Conservation (phyloP, 148 eudicot genomes). For the Camellia granthamiana region DNA sequence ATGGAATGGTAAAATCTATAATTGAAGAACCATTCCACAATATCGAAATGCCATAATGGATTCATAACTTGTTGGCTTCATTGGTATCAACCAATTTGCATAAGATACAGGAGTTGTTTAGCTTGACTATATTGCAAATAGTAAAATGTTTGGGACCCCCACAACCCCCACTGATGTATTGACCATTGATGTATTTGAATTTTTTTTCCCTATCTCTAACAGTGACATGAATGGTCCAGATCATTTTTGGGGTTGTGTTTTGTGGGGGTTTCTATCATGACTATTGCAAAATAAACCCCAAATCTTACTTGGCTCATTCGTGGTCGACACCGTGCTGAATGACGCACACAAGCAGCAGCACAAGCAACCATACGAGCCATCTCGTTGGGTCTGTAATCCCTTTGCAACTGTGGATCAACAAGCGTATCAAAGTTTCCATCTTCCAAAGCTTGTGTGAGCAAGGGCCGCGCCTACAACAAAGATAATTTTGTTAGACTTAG, state of each 20-base stretch:
- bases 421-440: constrained; percentile 71
- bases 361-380: constrained; percentile 92
- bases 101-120: neutral
- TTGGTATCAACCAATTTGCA: too few species aligned
- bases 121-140: neutral
- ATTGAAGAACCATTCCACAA: too few species aligned
- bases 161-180: too few species aligned
- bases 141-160: too few species aligned
- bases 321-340: constrained; percentile 85
- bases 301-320: constrained; percentile 81
- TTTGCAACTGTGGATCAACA: constrained; percentile 55
- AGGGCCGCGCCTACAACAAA: constrained; percentile 82
- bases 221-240: too few species aligned
- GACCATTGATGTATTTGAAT: too few species aligned
- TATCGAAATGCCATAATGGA: too few species aligned
- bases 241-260: too few species aligned
- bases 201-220: too few species aligned
- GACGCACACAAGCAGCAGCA: constrained; percentile 95
- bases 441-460: constrained; percentile 78
- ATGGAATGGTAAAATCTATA: too few species aligned
- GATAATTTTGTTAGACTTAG: neutral
- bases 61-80: too few species aligned
- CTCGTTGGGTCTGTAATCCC: constrained; percentile 59
- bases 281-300: neutral
- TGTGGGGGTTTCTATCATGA: too few species aligned